Base-by-base conservation (phyloP, 2,329 filamentous ascomycete species). In the Grosmannia serpens region DNA sequence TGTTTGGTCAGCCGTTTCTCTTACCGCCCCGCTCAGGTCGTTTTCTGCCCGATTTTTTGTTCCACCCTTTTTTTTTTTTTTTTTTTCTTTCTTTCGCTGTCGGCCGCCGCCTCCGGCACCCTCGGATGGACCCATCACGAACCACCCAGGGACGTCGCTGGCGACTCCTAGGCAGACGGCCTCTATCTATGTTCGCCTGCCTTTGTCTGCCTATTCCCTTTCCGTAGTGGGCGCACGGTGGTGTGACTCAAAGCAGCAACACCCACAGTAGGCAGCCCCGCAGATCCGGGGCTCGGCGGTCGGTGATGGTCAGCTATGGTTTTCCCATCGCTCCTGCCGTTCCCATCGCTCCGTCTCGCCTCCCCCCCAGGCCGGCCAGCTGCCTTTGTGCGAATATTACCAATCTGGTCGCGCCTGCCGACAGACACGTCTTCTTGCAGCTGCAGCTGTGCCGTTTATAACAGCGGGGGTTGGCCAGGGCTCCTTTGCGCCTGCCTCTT, bases 221-320 rank as follows among this genome's bases (percentile, higher is more conserved):
- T 54, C 33, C 35, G 46, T 56, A 31, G 41, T 49, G 44, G 44
- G 26, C 29, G 29, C 29, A 35, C 26, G 41, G 54, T 56, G 54
- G 54, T 49, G 27, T 56, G 54, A 56, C 54, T 35, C 54, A 38
- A 38, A 49, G n/a, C n/a, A 49, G 1, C 33, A 54, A 33, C 33
- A 26, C 24, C 29, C 27, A 33, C 9, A n/a, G 15, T 17, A 27
- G 27, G 9, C 27, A 15, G 41, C 38, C 54, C 44, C 46, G 41
- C 54, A 55, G 44, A 56, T 49, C 54, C 54, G 41, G 35, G 54
- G 41, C 44, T 56, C 54, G 44, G 54, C 54, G 17, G 44, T 35
- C 44, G 27, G 35, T 26, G 38, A 31, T 10, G 38, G 35, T 22
- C 17, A 22, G 9, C 24, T n/a, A 35, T 24, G 20, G 22, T 31